Conservation (phyloP, 1,284 basidiomycete genomes). For the Ceratobasidium sp. region DNA sequence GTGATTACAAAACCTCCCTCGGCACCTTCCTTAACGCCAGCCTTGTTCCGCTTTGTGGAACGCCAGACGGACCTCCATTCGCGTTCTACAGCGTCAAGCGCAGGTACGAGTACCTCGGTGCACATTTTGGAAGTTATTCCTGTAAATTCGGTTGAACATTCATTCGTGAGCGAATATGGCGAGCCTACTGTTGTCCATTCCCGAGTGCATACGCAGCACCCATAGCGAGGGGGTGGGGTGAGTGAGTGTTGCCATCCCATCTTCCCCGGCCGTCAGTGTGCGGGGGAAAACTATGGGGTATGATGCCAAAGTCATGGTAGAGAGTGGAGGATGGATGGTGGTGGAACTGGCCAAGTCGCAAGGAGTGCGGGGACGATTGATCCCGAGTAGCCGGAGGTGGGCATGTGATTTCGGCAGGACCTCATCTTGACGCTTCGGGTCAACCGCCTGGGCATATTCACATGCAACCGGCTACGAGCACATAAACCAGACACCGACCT, state of each 20-base stretch:
- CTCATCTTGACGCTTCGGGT: slow-evolving; percentile 16
- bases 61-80: slow-evolving; percentile 76
- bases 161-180: not conserved
- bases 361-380: not conserved
- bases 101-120: slow-evolving; percentile 71
- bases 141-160: not conserved
- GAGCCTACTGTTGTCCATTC: slow-evolving; percentile 73
- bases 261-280: slow-evolving; percentile 32
- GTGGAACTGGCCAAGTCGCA: not conserved
- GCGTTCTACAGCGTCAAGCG: slow-evolving; percentile 79
- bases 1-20: slow-evolving; percentile 81
- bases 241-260: slow-evolving; percentile 45
- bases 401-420: slow-evolving; percentile 12
- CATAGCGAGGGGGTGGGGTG: slow-evolving; percentile 59
- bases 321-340: not conserved
- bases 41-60: slow-evolving; percentile 55
- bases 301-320: slow-evolving; percentile 13
- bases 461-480: slow-evolving; percentile 24
- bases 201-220: slow-evolving; percentile 82
- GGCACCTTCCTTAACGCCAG: slow-evolving; percentile 61
- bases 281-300: slow-evolving; percentile 37
- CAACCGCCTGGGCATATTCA: slow-evolving; percentile 11
- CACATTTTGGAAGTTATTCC: slow-evolving; percentile 64
- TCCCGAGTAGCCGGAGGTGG: slow-evolving; percentile 25
- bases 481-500: slow-evolving; percentile 29